Percentiles rank a stretch among this genome's conserved stretches.
Conservation (phyloP, 768 basidiomycete species). For the Tephrocybe rancida region DNA sequence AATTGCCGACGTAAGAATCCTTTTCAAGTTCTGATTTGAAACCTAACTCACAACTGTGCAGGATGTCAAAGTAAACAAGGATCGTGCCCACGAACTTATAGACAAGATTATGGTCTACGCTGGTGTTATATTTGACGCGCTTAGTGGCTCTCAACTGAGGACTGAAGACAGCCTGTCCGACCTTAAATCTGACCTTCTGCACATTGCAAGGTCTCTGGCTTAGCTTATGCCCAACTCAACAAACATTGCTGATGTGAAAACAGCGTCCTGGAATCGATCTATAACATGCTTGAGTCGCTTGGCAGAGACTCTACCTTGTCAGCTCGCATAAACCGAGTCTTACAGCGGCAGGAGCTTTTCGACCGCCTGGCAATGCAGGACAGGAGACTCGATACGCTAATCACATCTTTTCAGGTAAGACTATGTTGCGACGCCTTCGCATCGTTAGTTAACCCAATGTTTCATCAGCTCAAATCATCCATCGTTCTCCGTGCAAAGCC, state of each 20-base stretch:
- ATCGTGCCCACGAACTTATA: slow-evolving; percentile 23
- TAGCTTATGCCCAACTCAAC: not conserved
- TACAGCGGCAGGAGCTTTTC: slow-evolving; percentile 23
- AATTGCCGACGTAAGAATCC: slow-evolving; percentile 24
- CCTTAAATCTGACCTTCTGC: slow-evolving; percentile 22
- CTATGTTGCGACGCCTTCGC: not conserved
- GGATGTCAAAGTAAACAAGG: slow-evolving; percentile 25
- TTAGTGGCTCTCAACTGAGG: slow-evolving; percentile 15
- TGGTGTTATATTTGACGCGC: slow-evolving; percentile 25
- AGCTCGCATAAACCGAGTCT: slow-evolving; percentile 17
- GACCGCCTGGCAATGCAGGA: slow-evolving; percentile 23
- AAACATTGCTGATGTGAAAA: not conserved
- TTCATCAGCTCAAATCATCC: slow-evolving; percentile 14
- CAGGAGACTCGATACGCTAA: slow-evolving; percentile 26
- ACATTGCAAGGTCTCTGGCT: slow-evolving; percentile 18
- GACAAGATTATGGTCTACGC: slow-evolving; percentile 24
- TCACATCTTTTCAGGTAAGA: slow-evolving; percentile 28
- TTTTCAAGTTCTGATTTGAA: not conserved
- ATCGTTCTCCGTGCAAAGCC: slow-evolving; percentile 11
- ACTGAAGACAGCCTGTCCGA: slow-evolving; percentile 9
- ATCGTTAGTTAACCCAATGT: not conserved
- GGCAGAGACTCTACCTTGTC: slow-evolving; percentile 9
- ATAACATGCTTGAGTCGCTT: slow-evolving; percentile 12
- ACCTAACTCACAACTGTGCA: slow-evolving; percentile 4
- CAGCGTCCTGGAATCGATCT: slow-evolving; percentile 21